phyloP scores from a whole-genome alignment of 306 rosid species.

The Castanospermum australe region DNA sequence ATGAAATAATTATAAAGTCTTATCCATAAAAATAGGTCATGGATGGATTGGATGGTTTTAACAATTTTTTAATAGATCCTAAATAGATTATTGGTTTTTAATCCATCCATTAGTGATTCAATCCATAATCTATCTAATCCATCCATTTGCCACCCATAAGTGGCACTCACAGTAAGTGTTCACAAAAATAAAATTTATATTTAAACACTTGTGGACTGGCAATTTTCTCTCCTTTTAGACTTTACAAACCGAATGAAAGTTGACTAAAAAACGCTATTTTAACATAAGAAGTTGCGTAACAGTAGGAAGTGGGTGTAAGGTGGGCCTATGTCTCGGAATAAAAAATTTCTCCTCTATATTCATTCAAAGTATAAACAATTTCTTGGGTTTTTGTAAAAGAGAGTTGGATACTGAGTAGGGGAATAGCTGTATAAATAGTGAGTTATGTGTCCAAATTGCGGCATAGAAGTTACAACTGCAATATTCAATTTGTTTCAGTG shows the following conservation, averaged over 20 bases:
- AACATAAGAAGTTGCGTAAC: background rate
- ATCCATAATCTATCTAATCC: no score
- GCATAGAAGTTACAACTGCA: background rate
- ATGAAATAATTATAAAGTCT: no score
- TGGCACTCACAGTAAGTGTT: background rate
- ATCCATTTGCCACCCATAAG: no score
- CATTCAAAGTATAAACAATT: background rate
- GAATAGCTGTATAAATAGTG: background rate
- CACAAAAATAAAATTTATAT: background rate
- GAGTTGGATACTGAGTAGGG: background rate
- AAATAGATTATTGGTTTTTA: no score
- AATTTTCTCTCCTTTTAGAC: background rate
- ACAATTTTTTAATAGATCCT: no score
- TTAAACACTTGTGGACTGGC: background rate
- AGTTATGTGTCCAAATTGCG: background rate
- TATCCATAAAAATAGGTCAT: no score
- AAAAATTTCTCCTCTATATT: background rate
- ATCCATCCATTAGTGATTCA: no score
- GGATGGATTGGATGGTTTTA: no score
- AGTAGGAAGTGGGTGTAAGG: background rate
- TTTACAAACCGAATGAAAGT: no score
- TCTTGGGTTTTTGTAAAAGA: background rate
- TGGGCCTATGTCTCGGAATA: background rate
- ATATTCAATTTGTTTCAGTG: background rate
- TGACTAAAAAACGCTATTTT: background rate